Percentiles rank a stretch among this genome's conserved stretches.
Evolutionary conservation across 2,329 filamentous ascomycete species (phyloP).

Genomic region (Aspergillus proliferans): DNA sequence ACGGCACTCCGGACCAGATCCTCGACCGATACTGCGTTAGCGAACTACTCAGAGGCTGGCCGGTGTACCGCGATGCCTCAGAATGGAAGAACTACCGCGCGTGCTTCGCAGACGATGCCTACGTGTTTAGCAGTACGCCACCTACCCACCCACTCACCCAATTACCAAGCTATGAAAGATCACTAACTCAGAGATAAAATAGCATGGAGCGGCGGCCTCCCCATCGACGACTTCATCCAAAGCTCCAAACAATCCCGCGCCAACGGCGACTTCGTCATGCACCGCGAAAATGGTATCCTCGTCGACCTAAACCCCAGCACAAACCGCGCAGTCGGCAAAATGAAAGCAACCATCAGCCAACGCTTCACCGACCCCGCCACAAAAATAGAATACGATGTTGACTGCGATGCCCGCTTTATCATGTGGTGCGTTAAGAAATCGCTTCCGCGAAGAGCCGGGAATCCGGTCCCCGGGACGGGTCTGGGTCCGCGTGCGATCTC

Average conservation of each 20-base stretch:
- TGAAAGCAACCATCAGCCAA: constrained; percentile 1
- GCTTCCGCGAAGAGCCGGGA: background rate
- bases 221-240: background rate
- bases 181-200: background rate
- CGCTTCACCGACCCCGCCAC: background rate
- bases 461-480: background rate
- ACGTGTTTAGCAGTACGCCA: constrained; percentile 45
- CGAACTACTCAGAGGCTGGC: constrained; percentile 52
- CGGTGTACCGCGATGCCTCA: constrained; percentile 48
- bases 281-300: background rate
- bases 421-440: background rate
- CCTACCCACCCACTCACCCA: background rate
- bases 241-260: background rate
- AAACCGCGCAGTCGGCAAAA: background rate
- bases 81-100: constrained; percentile 50
- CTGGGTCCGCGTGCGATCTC: background rate
- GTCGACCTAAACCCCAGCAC: background rate
- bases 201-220: background rate
- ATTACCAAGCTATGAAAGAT: background rate
- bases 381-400: background rate
- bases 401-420: background rate
- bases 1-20: constrained; percentile 37
- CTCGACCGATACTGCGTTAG: constrained; percentile 43
- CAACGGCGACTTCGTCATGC: background rate
- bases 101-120: constrained; percentile 40